Percentiles rank a stretch among this genome's conserved stretches.
Conservation (phyloP, 2,329 filamentous ascomycete species). For the Sporothrix variecibatus region DNA sequence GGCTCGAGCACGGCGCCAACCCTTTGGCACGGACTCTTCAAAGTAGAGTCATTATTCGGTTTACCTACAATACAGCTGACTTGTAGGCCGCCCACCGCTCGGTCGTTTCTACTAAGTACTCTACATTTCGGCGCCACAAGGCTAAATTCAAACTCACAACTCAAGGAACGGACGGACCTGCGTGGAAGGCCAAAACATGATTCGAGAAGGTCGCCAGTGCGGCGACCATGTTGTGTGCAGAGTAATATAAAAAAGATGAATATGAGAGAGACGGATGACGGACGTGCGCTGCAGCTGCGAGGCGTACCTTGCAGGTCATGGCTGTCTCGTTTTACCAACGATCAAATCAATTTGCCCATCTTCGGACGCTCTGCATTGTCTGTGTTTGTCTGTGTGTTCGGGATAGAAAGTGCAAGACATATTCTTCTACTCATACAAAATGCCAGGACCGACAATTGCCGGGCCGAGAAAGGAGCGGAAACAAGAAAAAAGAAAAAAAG, state of each 20-base stretch:
- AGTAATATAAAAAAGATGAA: background rate
- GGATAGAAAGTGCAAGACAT: background rate
- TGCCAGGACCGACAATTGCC: background rate
- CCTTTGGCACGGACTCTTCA: background rate
- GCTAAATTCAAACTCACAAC: background rate
- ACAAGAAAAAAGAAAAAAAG: background rate
- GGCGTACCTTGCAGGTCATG: background rate
- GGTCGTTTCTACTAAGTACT: background rate
- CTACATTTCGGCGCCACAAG: background rate
- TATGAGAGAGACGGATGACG: background rate
- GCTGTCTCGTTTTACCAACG: no score
- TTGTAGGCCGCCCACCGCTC: background rate
- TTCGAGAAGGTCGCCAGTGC: background rate
- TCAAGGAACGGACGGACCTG: background rate
- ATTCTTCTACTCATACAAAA: no score
- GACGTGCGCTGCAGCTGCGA: background rate
- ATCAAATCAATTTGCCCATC: background rate
- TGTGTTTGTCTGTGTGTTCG: conserved; percentile 1
- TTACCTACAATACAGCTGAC: no score
- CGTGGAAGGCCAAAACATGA: background rate
- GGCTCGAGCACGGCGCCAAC: conserved; percentile 1
- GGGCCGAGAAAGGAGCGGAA: background rate
- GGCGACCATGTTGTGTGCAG: background rate
- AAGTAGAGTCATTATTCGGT: background rate
- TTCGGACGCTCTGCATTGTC: background rate